A percentile compares a stretch with the other conserved stretches of the same genome.
These are phyloP conservation scores for Aspergillus terreus DNA, from an alignment of 2,329 filamentous ascomycete genomes.

Conservation along the genomic window DNA sequence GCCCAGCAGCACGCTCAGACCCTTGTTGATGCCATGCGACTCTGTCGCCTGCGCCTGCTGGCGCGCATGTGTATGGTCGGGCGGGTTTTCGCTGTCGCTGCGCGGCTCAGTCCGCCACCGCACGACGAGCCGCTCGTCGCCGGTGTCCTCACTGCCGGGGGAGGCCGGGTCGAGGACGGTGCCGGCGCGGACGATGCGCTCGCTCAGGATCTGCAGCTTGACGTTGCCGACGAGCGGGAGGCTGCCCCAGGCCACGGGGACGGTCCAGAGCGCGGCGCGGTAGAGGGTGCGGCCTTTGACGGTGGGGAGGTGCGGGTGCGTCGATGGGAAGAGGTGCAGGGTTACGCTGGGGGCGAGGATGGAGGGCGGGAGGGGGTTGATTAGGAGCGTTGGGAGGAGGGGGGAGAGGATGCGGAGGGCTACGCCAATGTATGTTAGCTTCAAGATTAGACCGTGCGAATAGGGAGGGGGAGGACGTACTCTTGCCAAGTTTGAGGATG, in stretches of 20 bases:
- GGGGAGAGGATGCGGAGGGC: slow-evolving; percentile 60
- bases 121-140: slow-evolving; percentile 78
- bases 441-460: neutral
- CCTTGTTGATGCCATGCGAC: slow-evolving; percentile 31
- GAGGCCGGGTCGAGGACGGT: slow-evolving; percentile 35
- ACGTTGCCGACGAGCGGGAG: slow-evolving; percentile 90
- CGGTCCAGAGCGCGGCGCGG: slow-evolving; percentile 90
- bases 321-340: slow-evolving; percentile 62
- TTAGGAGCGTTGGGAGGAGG: slow-evolving; percentile 58
- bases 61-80: too few species aligned
- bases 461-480: slow-evolving; percentile 35
- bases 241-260: slow-evolving; percentile 91
- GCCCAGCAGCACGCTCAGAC: slow-evolving; percentile 47
- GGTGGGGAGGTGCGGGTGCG: slow-evolving; percentile 68
- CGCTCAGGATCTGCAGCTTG: slow-evolving; percentile 78
- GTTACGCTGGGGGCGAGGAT: slow-evolving; percentile 61
- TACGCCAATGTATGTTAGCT: slow-evolving; percentile 23
- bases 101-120: slow-evolving; percentile 70
- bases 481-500: slow-evolving; percentile 60
- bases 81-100: slow-evolving; percentile 16
- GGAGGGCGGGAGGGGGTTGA: slow-evolving; percentile 58
- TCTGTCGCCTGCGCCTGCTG: too few species aligned
- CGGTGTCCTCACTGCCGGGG: slow-evolving; percentile 25
- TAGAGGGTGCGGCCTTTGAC: slow-evolving; percentile 89
- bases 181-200: slow-evolving; percentile 71